Percentiles rank a stretch among this genome's conserved stretches.
phyloP scores from a whole-genome alignment of 305 asterid genomes.

The Fraxinus paxiana region DNA sequence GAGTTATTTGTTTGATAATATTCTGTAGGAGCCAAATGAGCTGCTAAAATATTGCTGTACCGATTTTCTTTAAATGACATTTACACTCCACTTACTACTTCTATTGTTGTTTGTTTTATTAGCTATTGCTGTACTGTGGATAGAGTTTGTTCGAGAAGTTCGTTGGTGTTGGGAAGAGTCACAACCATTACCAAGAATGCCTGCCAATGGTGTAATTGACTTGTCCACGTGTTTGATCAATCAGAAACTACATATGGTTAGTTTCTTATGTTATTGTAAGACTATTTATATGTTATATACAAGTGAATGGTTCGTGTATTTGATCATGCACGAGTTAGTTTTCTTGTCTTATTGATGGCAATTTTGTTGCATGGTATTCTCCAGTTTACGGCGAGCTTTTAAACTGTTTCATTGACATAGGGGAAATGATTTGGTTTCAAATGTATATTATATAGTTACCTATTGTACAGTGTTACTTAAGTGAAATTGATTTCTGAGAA shows the following conservation, averaged over 20 bases:
- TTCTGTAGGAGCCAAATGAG: constrained; percentile 13
- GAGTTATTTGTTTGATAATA: constrained; percentile 16
- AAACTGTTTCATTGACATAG: not conserved
- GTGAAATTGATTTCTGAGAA: not conserved
- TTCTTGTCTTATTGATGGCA: not conserved
- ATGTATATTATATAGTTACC: not conserved
- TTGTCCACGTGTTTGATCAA: constrained; percentile 81
- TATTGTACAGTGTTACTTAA: not conserved
- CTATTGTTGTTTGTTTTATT: constrained; percentile 26
- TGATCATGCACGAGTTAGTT: not conserved
- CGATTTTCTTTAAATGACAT: constrained; percentile 11
- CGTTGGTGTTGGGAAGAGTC: constrained; percentile 99
- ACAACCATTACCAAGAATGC: constrained; percentile 88
- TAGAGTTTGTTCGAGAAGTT: constrained; percentile 92
- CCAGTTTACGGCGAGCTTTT: not conserved
- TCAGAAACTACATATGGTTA: constrained; percentile 96
- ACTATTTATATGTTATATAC: not conserved
- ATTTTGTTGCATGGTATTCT: not conserved
- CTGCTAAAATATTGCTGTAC: not conserved
- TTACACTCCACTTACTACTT: constrained; percentile 16
- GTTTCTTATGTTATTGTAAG: constrained; percentile 15
- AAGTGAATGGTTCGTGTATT: not conserved
- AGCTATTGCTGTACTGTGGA: constrained; percentile 98
- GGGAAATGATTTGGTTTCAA: not conserved
- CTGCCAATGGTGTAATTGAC: constrained; percentile 62